Base-by-base conservation (phyloP, 805 yeast genomes). In the Geotrichum ghanense region DNA sequence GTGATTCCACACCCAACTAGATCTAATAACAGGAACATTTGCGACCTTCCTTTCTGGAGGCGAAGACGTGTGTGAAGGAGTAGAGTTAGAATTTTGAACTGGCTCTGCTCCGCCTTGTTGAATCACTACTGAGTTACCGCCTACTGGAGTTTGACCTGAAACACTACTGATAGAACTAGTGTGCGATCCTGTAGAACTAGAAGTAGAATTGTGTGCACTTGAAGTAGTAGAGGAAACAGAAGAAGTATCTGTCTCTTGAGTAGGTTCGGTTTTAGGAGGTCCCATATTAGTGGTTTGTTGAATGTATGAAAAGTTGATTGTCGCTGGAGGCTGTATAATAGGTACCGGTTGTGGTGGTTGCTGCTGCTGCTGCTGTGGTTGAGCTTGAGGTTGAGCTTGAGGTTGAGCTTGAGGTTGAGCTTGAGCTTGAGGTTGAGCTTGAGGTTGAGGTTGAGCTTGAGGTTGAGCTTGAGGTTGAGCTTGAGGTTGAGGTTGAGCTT, bases 1-100 rank as follows among this genome's bases (percentile, higher is more conserved):
- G 42, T 39, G 25, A 16, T 21, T 20, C 42, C 42, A 39, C 10
- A 39, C 42, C 42, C 42, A 39, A 24, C 42, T 39, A 5, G 37
- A 31, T 31, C 37, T 31, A 12, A 31, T 31, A 19, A 31, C 37
- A 12, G 37, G 37, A 7, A 19, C 37, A n/a, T n/a, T n/a, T n/a
- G n/a, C n/a, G n/a, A n/a, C n/a, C n/a, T n/a, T n/a, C n/a, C n/a
- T n/a, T n/a, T n/a, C n/a, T n/a, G n/a, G n/a, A n/a, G n/a, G n/a
- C n/a, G n/a, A n/a, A n/a, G n/a, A n/a, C n/a, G n/a, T n/a, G n/a
- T n/a, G n/a, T 12, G 37, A 31, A 5, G 37, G 37, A 19, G 19
- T 16, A n/a, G 12, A n/a, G 12, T 31, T 19, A 5, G 37, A n/a
- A 7, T 16, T 6, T 5, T 16, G 37, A 19, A 31, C 37, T 16